Evolutionary conservation across 805 yeast genomes (phyloP), one percentile per base, ranked within the genome.

Genomic region (Hanseniaspora meyeri): DNA sequence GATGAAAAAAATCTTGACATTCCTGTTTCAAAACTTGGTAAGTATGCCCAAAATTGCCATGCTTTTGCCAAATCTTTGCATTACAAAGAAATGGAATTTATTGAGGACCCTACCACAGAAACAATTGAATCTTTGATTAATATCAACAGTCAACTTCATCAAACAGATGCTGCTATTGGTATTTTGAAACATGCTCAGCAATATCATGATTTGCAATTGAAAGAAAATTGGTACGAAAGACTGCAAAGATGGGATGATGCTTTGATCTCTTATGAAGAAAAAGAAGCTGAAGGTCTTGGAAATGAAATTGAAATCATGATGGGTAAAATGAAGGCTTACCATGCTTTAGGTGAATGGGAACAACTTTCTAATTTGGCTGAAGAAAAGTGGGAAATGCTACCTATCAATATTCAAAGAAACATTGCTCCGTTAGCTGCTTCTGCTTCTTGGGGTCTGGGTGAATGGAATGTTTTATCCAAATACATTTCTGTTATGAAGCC

Each of bases 261-360:
- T 0, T 73, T 93, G 59, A 78, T 80, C 49, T 96, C 97, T 0
- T 93, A 93, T 66, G 83, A 83, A 61, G 87, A 83, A 63, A 77
- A 97, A 64, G 91, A 82, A 62, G 72, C 72, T 58, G 65, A 65
- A 10, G 68, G 71, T 7, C 34, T 38, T 16, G 71, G 70, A 43
- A 84, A 83, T 57, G 81, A 88, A 32, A 80, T 85, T 72, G 97
- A 91, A 61, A 83, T 89, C 1, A 85, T 91, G 5, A 83, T 91
- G 90, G 99, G 99, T 72, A 90, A 91, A 65, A 88, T 93, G 97
- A 79, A 97, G 69, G 90, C 97, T 69, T 73, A 91, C 60, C 97
- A 93, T 71, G 99, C 99, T 0, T 73, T 93, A n/a, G 98, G 98
- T 50, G 97, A 93, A 69, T 95, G 98, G 97, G 97, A 91, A 60